Base-by-base conservation (phyloP, 164 flowering plant genomes). In the Sextonia rubra region DNA sequence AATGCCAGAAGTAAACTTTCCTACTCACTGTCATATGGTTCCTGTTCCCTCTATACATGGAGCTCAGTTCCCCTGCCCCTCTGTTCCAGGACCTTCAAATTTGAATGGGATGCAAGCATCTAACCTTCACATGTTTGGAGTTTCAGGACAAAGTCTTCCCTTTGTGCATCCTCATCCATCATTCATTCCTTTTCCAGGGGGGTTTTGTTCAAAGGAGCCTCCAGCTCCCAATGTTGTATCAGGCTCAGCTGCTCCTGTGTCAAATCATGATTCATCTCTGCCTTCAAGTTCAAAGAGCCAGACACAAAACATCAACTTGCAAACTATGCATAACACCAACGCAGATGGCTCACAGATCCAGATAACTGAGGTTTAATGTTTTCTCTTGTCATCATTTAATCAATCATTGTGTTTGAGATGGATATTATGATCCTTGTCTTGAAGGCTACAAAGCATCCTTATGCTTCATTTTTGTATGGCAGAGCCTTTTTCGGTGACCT, bases 21-120 rank as follows among this genome's bases (percentile, higher is more conserved):
- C 92, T n/a, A 73, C 87, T 69, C 77, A 81, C 70, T 80, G 71
- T 71, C 83, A 86, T 2, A 72, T 89, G 77, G 76, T 83, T 77
- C 93, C 83, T 65, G 71, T 86, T 70, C 86, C 91, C 25, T 82
- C 84, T 6, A 78, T 90, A 79, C 94, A 82, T 75, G 89, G 89
- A 29, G 17, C 84, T 14, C 89, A 83, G 79, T 81, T 83, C 69
- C 87, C 87, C 25, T 80, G 81, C 56, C 84, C 83, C 23, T 74
- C 84, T 4, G 71, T 85, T 64, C 60, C 86, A 8, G 88, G 82
- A 47, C 76, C 83, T 3, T 12, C 82, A 64, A 80, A 64, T 64
- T 83, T 90, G 73, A 85, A 76, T 64, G 83, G 89, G 64, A 79
- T 82, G 86, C 81, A 83, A 49, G 85, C 86, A 60, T 62, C 89